phyloP scores from a whole-genome alignment of 805 yeast genomes.

The Wickerhamiella azyma region DNA sequence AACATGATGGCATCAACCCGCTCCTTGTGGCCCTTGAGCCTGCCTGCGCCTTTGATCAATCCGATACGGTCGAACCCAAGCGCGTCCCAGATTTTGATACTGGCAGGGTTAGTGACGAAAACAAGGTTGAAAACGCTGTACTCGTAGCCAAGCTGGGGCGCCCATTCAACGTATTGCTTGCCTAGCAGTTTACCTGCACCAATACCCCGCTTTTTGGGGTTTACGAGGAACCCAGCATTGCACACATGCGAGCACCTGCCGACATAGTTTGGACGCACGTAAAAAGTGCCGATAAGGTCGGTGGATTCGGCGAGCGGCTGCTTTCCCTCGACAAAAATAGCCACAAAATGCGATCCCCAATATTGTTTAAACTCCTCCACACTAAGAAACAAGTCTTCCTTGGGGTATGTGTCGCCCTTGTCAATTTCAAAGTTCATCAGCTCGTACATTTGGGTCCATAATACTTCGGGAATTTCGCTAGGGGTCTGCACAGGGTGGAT shows the following conservation, averaged over 20 bases:
- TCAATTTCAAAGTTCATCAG: conserved; percentile 55
- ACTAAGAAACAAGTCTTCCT: conserved; percentile 26
- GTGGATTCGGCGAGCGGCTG: conserved; percentile 18
- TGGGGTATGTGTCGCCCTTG: conserved; percentile 66
- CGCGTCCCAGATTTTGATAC: conserved; percentile 65
- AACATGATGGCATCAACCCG: conserved; percentile 66
- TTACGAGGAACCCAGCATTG: conserved; percentile 76
- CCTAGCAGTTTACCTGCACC: conserved; percentile 66
- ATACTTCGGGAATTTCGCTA: conserved; percentile 35
- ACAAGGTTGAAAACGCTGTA: conserved; percentile 83
- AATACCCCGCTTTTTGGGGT: conserved; percentile 42
- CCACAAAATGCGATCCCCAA: conserved; percentile 58
- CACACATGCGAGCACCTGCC: conserved; percentile 81
- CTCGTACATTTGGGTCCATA: conserved; percentile 34
- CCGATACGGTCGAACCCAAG: conserved; percentile 77
- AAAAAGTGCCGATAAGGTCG: conserved; percentile 56
- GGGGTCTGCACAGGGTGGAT: conserved; percentile 43
- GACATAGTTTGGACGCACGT: conserved; percentile 72
- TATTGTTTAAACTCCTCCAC: conserved; percentile 42
- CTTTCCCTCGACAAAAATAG: conserved; percentile 41
- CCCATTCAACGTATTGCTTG: conserved; percentile 49
- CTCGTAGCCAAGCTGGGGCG: conserved; percentile 63
- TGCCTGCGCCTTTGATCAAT: conserved; percentile 55
- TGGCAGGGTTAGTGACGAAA: conserved; percentile 65
- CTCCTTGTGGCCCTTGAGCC: conserved; percentile 46